Percentiles rank a stretch among this genome's conserved stretches.
Conservation (phyloP, 495 filamentous ascomycete genomes). For the Delitschia confertaspora region DNA sequence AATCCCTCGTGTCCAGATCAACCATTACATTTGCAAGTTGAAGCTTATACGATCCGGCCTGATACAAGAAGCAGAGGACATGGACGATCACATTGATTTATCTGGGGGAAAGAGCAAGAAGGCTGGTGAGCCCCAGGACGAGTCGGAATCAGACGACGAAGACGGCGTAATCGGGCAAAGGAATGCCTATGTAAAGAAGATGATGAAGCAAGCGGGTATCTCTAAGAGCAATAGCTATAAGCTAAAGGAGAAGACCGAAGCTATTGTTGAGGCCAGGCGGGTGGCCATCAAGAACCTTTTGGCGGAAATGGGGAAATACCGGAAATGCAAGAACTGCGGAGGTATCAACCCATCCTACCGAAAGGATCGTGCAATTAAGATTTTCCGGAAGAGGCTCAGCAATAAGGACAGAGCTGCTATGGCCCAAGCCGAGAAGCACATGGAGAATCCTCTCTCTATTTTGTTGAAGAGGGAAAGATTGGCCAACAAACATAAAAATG, state of each 20-base stretch:
- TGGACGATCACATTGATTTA: slow-evolving; percentile 42
- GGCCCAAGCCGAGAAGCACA: slow-evolving; percentile 57
- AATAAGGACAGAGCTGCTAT: slow-evolving; percentile 65
- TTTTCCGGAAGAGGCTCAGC: slow-evolving; percentile 74
- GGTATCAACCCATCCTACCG: slow-evolving; percentile 58
- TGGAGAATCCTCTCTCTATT: slow-evolving; percentile 51
- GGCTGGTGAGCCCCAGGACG: slow-evolving; percentile 46
- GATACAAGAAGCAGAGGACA: slow-evolving; percentile 57
- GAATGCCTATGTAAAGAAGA: slow-evolving; percentile 58
- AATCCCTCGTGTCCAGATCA: slow-evolving; percentile 60
- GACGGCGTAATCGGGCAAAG: slow-evolving; percentile 58
- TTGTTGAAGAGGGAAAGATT: slow-evolving; percentile 18
- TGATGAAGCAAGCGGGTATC: slow-evolving; percentile 47
- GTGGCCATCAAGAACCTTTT: slow-evolving; percentile 72
- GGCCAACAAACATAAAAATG: slow-evolving; percentile 19
- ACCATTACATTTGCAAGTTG: slow-evolving; percentile 75
- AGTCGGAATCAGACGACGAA: slow-evolving; percentile 43
- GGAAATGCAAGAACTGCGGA: slow-evolving; percentile 65
- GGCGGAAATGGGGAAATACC: slow-evolving; percentile 51
- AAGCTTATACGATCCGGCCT: slow-evolving; percentile 78
- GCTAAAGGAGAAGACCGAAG: slow-evolving; percentile 64
- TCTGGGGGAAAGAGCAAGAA: slow-evolving; percentile 1
- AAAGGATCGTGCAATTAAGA: slow-evolving; percentile 81
- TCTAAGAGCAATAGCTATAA: slow-evolving; percentile 44
- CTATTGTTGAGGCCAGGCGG: slow-evolving; percentile 65